A percentile compares a stretch with the other conserved stretches of the same genome.
phyloP scores from a whole-genome alignment of 2,329 filamentous ascomycete species.

The Herpotrichia juniperi region DNA sequence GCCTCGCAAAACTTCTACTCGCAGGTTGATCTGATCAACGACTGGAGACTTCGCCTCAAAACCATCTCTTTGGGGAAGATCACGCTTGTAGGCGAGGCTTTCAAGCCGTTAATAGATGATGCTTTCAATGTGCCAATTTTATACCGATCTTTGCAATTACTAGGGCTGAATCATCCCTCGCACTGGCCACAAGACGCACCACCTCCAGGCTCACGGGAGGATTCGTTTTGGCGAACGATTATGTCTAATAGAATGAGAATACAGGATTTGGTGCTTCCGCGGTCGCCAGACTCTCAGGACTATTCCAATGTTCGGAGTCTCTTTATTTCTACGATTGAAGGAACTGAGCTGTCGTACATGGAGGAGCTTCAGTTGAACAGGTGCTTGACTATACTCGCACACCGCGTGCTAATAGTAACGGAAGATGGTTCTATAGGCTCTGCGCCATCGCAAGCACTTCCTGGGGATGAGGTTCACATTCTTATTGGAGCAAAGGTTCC shows the following conservation, averaged over 20 bases:
- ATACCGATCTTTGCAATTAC: background rate
- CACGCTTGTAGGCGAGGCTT: too few relatives aligned
- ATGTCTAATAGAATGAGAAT: background rate
- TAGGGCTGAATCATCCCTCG: background rate
- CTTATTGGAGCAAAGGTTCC: slow-evolving; percentile 9
- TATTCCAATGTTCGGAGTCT: too few relatives aligned
- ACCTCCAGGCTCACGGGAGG: background rate
- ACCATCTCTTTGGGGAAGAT: background rate
- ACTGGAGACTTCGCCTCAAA: background rate
- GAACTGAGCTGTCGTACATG: too few relatives aligned
- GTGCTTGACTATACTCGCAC: too few relatives aligned
- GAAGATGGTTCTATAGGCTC: too few relatives aligned
- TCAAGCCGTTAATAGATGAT: too few relatives aligned
- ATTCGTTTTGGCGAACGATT: background rate
- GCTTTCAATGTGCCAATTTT: too few relatives aligned
- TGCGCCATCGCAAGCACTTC: slow-evolving; percentile 8
- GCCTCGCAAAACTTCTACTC: background rate
- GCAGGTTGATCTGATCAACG: background rate
- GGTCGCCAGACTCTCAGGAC: too few relatives aligned
- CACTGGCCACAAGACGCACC: background rate
- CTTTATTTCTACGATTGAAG: too few relatives aligned
- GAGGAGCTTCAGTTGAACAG: too few relatives aligned
- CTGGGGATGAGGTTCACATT: slow-evolving; percentile 7
- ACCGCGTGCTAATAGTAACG: too few relatives aligned
- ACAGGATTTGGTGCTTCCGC: too few relatives aligned